Conservation (phyloP, 2,329 filamentous ascomycete genomes). For the Colletotrichum musae region DNA sequence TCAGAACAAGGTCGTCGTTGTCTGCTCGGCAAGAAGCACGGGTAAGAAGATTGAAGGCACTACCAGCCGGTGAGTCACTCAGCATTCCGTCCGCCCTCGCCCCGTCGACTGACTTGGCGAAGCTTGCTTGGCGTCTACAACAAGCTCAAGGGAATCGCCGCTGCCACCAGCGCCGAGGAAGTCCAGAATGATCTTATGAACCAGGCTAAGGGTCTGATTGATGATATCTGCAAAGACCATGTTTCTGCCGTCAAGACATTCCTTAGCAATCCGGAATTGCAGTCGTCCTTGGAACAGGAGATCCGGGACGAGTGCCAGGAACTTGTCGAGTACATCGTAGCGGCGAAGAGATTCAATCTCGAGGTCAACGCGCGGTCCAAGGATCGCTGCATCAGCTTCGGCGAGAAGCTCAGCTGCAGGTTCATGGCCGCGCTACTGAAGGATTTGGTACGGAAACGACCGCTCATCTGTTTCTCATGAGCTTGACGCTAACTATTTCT, state of each 20-base stretch:
- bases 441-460: conserved; percentile 69
- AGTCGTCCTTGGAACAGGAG: conserved; percentile 71
- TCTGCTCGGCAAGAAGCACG: conserved; percentile 95
- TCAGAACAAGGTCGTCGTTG: conserved; percentile 85
- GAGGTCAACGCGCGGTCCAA: conserved; percentile 85
- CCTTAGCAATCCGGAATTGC: conserved; percentile 70
- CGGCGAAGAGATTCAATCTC: conserved; percentile 75
- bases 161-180: conserved; percentile 66
- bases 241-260: conserved; percentile 77
- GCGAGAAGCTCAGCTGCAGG: conserved; percentile 94
- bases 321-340: conserved; percentile 80
- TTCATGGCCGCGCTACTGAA: conserved; percentile 90
- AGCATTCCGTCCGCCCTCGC: conserved; percentile 21
- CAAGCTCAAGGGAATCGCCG: conserved; percentile 68
- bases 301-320: conserved; percentile 86
- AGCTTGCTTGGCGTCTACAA: conserved; percentile 73
- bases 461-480: neutral
- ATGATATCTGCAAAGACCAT: conserved; percentile 88
- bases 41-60: conserved; percentile 96
- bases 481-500: conserved; percentile 46
- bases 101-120: conserved; percentile 23
- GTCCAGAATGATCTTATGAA: conserved; percentile 68
- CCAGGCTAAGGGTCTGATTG: conserved; percentile 81
- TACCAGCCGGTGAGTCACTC: conserved; percentile 84
- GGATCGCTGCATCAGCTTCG: conserved; percentile 92